Conservation (phyloP, 1,139 yeast species). For the Hanseniaspora gamundiae region DNA sequence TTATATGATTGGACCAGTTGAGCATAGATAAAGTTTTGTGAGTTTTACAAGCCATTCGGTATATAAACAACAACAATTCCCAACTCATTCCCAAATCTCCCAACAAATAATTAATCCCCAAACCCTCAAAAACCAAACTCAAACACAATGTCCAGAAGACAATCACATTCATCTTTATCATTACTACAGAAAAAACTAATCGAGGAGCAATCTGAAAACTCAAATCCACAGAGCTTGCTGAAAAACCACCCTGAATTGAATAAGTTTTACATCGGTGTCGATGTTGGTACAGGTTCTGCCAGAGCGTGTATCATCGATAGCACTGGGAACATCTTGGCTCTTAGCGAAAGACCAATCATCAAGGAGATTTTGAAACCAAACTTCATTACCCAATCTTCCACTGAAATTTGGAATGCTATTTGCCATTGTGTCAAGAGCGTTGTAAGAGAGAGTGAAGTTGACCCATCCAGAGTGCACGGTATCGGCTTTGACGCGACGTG, state of each 20-base stretch:
- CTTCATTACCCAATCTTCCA: conserved; percentile 71
- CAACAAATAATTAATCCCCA: background rate
- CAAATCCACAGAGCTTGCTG: conserved; percentile 4
- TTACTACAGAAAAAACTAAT: conserved; percentile 5
- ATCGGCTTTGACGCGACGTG: conserved; percentile 97
- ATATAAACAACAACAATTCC: too few species aligned
- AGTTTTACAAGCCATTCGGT: too few species aligned
- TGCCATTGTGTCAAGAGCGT: conserved; percentile 71
- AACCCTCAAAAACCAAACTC: background rate
- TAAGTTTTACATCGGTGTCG: conserved; percentile 74
- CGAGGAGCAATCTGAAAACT: conserved; percentile 4
- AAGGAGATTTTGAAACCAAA: conserved; percentile 63
- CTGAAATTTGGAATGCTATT: conserved; percentile 88
- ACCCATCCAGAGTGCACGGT: conserved; percentile 58
- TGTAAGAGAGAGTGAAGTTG: conserved; percentile 61
- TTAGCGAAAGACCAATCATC: conserved; percentile 68
- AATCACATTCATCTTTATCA: conserved; percentile 5
- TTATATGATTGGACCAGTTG: too few species aligned
- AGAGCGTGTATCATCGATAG: conserved; percentile 85
- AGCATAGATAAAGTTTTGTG: too few species aligned
- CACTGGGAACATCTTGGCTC: conserved; percentile 68
- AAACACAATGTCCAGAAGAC: background rate
- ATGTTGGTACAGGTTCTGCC: conserved; percentile 96
- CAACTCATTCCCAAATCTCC: too few species aligned
- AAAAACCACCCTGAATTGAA: conserved; percentile 6